phyloP scores from a whole-genome alignment of 2,329 filamentous ascomycete species.

The Diplodia mutila region DNA sequence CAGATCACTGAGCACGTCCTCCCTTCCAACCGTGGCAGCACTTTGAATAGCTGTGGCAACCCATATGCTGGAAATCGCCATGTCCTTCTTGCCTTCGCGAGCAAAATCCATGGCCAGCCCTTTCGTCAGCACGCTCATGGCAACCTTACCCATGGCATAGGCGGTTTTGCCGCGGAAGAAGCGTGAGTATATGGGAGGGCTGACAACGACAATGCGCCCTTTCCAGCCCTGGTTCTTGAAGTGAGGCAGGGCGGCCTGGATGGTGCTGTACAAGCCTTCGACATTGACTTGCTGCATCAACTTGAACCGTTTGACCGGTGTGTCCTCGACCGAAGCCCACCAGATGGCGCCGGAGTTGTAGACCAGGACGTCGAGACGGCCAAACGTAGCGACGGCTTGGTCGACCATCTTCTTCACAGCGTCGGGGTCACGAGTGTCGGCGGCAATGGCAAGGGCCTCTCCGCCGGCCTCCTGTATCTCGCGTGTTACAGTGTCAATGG shows the following conservation, averaged over 20 bases:
- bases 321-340: constrained; percentile 76
- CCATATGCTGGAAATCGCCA: constrained; percentile 84
- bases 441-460: constrained; percentile 66
- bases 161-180: constrained; percentile 87
- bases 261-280: constrained; percentile 73
- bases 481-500: constrained; percentile 76
- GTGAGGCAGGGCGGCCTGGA: constrained; percentile 71
- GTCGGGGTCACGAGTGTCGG: constrained; percentile 69
- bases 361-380: constrained; percentile 71
- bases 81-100: constrained; percentile 64
- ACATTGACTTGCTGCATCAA: constrained; percentile 54
- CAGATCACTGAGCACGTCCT: constrained; percentile 59
- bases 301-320: constrained; percentile 75
- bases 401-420: constrained; percentile 65
- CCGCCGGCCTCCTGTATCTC: constrained; percentile 71
- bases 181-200: constrained; percentile 81
- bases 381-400: constrained; percentile 61
- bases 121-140: constrained; percentile 80
- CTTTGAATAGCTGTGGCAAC: constrained; percentile 78
- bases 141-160: constrained; percentile 78
- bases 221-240: constrained; percentile 59
- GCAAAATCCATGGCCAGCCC: constrained; percentile 82
- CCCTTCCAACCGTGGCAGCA: constrained; percentile 65
- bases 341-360: constrained; percentile 88
- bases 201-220: constrained; percentile 75